Conservation (phyloP, 164 flowering plant genomes). For the Euptelea pleiosperma region DNA sequence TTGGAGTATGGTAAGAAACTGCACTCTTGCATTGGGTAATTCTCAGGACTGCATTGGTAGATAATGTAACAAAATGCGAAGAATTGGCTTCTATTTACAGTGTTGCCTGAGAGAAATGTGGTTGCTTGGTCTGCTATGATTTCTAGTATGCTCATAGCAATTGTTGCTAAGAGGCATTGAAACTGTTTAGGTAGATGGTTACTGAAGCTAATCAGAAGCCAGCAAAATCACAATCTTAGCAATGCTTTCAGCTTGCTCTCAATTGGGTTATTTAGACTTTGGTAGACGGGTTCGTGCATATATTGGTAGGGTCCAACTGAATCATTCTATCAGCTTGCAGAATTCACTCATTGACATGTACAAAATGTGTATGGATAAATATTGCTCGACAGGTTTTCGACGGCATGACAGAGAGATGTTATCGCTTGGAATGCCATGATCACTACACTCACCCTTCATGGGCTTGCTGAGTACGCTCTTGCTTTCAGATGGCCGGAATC, state of each 20-base stretch:
- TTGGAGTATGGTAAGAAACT: slow-evolving; percentile 15
- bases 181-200: slow-evolving; percentile 3
- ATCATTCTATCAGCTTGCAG: slow-evolving; percentile 1
- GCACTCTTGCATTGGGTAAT: slow-evolving; percentile 8
- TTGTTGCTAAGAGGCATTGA: background rate
- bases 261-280: slow-evolving; percentile 5
- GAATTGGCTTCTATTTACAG: background rate
- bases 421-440: too few species aligned
- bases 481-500: slow-evolving; percentile 4
- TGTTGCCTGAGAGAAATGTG: slow-evolving; percentile 9
- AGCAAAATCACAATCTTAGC: slow-evolving; percentile 11
- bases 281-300: slow-evolving; percentile 13
- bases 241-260: slow-evolving; percentile 15
- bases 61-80: slow-evolving; percentile 13
- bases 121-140: slow-evolving; percentile 12
- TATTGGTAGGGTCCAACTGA: slow-evolving; percentile 1
- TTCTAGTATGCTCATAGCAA: slow-evolving; percentile 5
- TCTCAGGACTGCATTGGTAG: slow-evolving; percentile 14
- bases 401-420: slow-evolving; percentile 1
- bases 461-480: slow-evolving; percentile 5
- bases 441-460: slow-evolving; percentile 3
- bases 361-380: slow-evolving; percentile 12
- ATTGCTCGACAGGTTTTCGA: background rate
- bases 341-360: slow-evolving; percentile 20
- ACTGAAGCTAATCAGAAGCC: slow-evolving; percentile 6